A percentile compares a stretch with the other conserved stretches of the same genome.
Evolutionary conservation across 495 filamentous ascomycete species (phyloP).

Genomic region (Penicillium manginii): DNA sequence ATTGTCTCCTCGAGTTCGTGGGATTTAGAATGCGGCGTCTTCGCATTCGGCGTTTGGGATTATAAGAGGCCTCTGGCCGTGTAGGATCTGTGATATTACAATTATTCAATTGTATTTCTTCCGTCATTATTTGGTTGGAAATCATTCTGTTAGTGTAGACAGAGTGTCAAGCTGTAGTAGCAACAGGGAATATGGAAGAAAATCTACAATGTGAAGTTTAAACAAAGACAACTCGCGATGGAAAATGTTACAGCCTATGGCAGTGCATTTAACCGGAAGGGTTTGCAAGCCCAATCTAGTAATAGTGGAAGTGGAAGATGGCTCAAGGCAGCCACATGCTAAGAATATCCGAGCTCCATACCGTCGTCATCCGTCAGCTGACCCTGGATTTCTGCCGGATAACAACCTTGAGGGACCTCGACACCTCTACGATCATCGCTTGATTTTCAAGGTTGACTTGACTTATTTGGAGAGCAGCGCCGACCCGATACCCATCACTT

Average conservation of each 20-base stretch:
- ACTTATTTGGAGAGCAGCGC: neutral
- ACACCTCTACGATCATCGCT: constrained; percentile 11
- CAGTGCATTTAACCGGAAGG: neutral
- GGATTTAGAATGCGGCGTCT: constrained; percentile 13
- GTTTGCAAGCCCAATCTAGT: neutral
- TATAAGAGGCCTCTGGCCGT: constrained; percentile 1
- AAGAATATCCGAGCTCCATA: constrained; percentile 20
- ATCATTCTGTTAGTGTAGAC: too few relatives aligned
- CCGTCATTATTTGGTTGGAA: neutral
- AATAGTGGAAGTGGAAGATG: neutral
- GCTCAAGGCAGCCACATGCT: constrained; percentile 20
- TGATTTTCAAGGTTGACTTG: neutral
- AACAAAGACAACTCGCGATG: too few relatives aligned
- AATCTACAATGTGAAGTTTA: too few relatives aligned
- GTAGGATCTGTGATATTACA: constrained; percentile 11
- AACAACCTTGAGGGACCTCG: constrained; percentile 5
- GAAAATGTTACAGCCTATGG: too few relatives aligned
- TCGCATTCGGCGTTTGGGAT: constrained; percentile 16
- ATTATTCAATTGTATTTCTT: constrained; percentile 3
- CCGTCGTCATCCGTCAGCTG: constrained; percentile 31
- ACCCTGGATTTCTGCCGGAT: constrained; percentile 25
- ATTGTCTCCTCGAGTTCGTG: constrained; percentile 1
- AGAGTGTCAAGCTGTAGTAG: too few relatives aligned
- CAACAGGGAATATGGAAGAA: too few relatives aligned
- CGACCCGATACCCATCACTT: neutral